These are phyloP conservation scores for Tetrapisispora nanseiensis DNA, from an alignment of 805 yeast species.

Conservation along the genomic window DNA sequence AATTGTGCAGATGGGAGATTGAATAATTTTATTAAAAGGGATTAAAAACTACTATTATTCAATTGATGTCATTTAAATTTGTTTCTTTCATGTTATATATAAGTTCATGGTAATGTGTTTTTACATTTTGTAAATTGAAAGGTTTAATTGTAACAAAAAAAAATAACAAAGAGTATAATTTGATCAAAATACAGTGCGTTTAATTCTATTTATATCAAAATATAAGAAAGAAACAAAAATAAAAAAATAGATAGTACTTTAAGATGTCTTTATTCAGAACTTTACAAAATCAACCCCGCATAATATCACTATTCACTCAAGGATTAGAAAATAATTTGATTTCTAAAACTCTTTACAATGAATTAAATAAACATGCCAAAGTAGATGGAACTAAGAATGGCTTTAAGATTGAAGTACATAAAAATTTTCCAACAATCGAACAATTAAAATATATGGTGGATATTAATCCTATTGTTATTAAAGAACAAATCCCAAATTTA, in stretches of 20 bases:
- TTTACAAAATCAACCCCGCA: slow-evolving; percentile 36
- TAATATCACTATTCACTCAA: slow-evolving; percentile 36
- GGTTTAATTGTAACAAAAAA: no score
- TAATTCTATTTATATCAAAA: no score
- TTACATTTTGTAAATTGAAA: no score
- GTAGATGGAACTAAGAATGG: slow-evolving; percentile 10
- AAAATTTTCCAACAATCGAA: slow-evolving; percentile 23
- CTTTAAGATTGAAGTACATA: slow-evolving; percentile 17
- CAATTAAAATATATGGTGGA: slow-evolving; percentile 22
- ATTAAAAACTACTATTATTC: no score
- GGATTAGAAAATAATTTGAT: slow-evolving; percentile 19
- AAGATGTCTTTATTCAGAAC: slow-evolving; percentile 36
- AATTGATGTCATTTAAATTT: no score
- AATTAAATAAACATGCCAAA: slow-evolving; percentile 1
- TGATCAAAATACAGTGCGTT: no score
- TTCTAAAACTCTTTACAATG: slow-evolving; percentile 9
- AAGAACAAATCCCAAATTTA: slow-evolving; percentile 14
- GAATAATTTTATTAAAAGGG: no score
- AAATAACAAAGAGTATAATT: no score
- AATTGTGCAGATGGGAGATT: no score
- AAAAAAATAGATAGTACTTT: not conserved
- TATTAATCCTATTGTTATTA: slow-evolving; percentile 9
- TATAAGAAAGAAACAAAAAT: not conserved
- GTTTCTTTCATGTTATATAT: no score
- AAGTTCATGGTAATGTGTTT: no score